phyloP scores from a whole-genome alignment of 345 rosid species.

The Jatropha curcas region DNA sequence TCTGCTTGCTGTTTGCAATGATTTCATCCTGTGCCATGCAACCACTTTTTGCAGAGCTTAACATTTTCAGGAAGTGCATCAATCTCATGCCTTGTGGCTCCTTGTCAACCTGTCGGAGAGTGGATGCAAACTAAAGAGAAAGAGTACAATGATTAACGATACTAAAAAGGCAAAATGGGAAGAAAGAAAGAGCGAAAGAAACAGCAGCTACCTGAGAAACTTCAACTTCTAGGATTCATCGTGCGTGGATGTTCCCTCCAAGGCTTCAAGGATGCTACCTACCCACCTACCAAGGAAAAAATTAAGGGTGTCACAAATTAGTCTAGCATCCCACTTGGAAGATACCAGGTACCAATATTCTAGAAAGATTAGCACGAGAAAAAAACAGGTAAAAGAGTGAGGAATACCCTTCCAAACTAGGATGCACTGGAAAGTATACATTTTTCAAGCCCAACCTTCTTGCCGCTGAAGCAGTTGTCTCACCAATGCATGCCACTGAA shows the following conservation, averaged over 20 bases:
- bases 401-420: constrained; percentile 90
- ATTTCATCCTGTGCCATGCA: background rate
- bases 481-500: constrained; percentile 88
- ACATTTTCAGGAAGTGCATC: constrained; percentile 2
- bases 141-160: no score
- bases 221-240: constrained; percentile 9
- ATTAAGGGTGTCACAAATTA: background rate
- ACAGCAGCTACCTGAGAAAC: constrained; percentile 9
- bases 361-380: background rate
- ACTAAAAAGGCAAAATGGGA: background rate
- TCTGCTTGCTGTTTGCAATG: background rate
- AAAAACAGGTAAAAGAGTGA: constrained; percentile 1
- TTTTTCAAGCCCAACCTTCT: constrained; percentile 66
- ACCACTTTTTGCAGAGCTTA: background rate
- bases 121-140: constrained; percentile 7
- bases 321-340: no score
- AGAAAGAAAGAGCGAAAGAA: background rate
- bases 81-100: background rate
- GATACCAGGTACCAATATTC: background rate
- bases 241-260: constrained; percentile 36
- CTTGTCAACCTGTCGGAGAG: background rate
- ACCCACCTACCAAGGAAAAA: constrained; percentile 70
- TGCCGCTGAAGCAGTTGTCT: constrained; percentile 91
- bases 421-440: constrained; percentile 70
- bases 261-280: constrained; percentile 72